Percentiles rank a stretch among this genome's conserved stretches.
Evolutionary conservation across 2,329 filamentous ascomycete species (phyloP).

Genomic region (Graphilbum ipis-grandicollis): DNA sequence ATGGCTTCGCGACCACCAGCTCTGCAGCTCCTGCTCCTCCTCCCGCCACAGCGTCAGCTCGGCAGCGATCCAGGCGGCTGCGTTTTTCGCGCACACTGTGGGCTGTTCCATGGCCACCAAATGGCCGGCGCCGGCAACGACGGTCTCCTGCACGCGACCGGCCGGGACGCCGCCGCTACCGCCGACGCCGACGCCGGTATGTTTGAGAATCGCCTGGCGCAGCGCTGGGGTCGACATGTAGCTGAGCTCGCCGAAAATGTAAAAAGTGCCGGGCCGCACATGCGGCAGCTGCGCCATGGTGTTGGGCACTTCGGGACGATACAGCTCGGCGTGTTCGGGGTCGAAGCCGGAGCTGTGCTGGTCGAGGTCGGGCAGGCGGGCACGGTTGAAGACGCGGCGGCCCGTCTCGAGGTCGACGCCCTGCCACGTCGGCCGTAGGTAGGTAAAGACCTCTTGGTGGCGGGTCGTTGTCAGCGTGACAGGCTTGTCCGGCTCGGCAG

Average conservation of each 20-base stretch:
- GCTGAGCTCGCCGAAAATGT: slow-evolving; percentile 48
- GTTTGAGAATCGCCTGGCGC: slow-evolving; percentile 39
- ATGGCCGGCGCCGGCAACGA: slow-evolving; percentile 53
- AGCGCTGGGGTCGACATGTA: slow-evolving; percentile 32
- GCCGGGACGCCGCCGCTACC: slow-evolving; percentile 48
- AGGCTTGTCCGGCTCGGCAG: not conserved
- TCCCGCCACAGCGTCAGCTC: slow-evolving; percentile 39
- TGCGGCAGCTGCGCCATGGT: slow-evolving; percentile 39
- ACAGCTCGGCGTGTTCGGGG: slow-evolving; percentile 35
- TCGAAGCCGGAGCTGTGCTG: slow-evolving; percentile 17
- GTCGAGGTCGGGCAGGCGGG: slow-evolving; percentile 27
- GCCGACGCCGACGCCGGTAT: slow-evolving; percentile 48
- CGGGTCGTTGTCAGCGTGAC: slow-evolving; percentile 66
- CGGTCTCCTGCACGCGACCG: slow-evolving; percentile 49
- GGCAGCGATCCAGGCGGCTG: slow-evolving; percentile 36
- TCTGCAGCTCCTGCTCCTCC: slow-evolving; percentile 37
- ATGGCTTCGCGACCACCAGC: slow-evolving; percentile 30
- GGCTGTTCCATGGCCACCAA: slow-evolving; percentile 72
- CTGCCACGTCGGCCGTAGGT: slow-evolving; percentile 42
- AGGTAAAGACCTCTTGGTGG: slow-evolving; percentile 76
- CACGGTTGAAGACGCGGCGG: slow-evolving; percentile 20
- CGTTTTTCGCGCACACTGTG: slow-evolving; percentile 42
- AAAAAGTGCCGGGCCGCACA: slow-evolving; percentile 49
- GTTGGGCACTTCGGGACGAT: slow-evolving; percentile 44
- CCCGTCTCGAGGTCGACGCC: slow-evolving; percentile 19